Conservation (phyloP, 305 asterid species). For the Monarda citriodora region DNA sequence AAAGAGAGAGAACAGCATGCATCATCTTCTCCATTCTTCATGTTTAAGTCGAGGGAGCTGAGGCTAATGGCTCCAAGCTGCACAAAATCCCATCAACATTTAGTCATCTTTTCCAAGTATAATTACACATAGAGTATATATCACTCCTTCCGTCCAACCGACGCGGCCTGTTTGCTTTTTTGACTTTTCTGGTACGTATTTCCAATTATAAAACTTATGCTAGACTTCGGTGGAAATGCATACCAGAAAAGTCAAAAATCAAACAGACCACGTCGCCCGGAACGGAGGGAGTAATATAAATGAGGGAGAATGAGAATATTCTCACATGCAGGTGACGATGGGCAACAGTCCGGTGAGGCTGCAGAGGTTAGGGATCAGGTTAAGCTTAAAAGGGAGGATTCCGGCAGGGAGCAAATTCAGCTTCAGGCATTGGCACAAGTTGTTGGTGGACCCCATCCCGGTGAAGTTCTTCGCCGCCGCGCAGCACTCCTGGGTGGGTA, state of each 20-base stretch:
- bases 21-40: background rate
- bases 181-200: too few species aligned
- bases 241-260: too few species aligned
- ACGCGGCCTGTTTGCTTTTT: too few species aligned
- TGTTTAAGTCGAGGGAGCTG: background rate
- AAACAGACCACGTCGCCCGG: too few species aligned
- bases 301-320: too few species aligned
- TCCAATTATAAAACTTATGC: too few species aligned
- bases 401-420: background rate
- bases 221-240: too few species aligned
- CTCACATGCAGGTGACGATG: constrained; percentile 13
- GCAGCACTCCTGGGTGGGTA: constrained; percentile 5
- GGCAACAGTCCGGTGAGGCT: background rate
- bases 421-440: constrained; percentile 13
- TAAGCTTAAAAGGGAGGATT: constrained; percentile 3
- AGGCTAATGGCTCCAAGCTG: background rate
- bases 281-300: too few species aligned
- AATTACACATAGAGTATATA: too few species aligned
- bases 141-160: too few species aligned
- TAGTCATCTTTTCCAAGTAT: too few species aligned
- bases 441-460: background rate
- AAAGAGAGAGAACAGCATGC: too few species aligned
- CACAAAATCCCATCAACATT: background rate
- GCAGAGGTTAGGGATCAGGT: constrained; percentile 11
- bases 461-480: constrained; percentile 4